Evolutionary conservation across 1,284 basidiomycete genomes (phyloP), one percentile per base, ranked within the genome.

Genomic region (Ganoderma meredithae): DNA sequence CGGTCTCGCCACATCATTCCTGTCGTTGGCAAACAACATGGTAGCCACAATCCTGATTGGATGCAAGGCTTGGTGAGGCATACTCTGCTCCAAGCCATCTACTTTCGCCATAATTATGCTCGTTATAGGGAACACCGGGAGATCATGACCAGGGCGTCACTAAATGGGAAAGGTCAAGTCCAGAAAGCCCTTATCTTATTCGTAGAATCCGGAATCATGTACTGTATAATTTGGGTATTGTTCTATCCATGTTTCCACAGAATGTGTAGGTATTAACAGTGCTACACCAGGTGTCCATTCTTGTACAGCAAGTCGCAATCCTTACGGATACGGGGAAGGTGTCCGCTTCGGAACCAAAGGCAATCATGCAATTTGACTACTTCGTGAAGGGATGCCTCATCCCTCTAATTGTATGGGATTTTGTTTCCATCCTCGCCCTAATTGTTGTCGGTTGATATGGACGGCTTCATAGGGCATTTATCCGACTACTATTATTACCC

Each of bases 151-250:
- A 58, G 15, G 7, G 41, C 53, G 15, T 39, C 39, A 5, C 41
- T 66, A 5, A 43, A 61, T 8, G 41, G 60, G 31, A 66, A 31
- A 12, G 47, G 52, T 27, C 60, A 41, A 17, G 65, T 66, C 9
- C 52, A 66, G 53, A 39, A 33, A 8, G 41, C 58, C 22, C 60
- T 66, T 15, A 17, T 60, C n/a, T 31, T 66, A 9, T n/a, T 66
- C 3, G 49, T 66, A 17, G 65, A 66, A 33, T 66, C 65, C 13
- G 65, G 65, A 7, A 9, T 43, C 2, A 40, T 66, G 3, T 66
- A 66, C n/a, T 66, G 65, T 53, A 8, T 66, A 1, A n/a, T 66
- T 13, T 66, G 65, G 65, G 65, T 66, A 43, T 22, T 41, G 3
- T 3, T n/a, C 8, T 31, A 1, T 33, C 58, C 39, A 6, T 19